Evolutionary conservation across 139 green algal genomes (phyloP).

Genomic region (Mychonastes homosphaera): DNA sequence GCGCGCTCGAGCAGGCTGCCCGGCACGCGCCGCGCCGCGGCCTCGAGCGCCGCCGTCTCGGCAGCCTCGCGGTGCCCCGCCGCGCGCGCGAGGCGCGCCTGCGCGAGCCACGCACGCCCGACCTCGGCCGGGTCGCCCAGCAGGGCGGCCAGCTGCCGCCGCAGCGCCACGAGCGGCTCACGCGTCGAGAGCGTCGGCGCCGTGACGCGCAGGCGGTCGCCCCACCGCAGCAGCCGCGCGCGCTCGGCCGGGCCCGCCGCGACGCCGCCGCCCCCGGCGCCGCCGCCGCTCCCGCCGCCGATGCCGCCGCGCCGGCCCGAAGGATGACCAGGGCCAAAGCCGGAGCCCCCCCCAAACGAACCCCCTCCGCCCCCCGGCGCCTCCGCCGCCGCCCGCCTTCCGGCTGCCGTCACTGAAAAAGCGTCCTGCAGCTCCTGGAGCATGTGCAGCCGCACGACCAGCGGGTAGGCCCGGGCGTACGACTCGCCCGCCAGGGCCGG

Average conservation of each 20-base stretch:
- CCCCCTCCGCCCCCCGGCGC: no score
- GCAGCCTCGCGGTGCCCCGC: conserved; percentile 76
- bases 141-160: conserved; percentile 54
- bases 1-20: conserved; percentile 57
- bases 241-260: conserved; percentile 27
- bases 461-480: conserved; percentile 77
- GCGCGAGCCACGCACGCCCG: conserved; percentile 65
- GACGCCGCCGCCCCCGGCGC: no score
- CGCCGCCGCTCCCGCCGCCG: no score
- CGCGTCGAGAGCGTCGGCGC: conserved; percentile 38
- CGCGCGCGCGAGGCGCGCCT: conserved; percentile 44
- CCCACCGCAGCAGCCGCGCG: conserved; percentile 55
- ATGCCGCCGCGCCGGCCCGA: no score
- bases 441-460: conserved; percentile 78
- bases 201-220: conserved; percentile 49
- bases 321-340: no score
- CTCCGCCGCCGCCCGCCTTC: no score
- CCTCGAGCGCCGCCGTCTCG: conserved; percentile 68
- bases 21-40: conserved; percentile 32
- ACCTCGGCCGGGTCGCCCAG: conserved; percentile 36
- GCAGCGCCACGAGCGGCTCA: conserved; percentile 76
- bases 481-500: conserved; percentile 70
- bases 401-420: conserved; percentile 4
- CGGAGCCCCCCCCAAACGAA: no score
- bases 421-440: conserved; percentile 44